Conservation (phyloP, 129 eudicot genomes). For the Glebionis coronaria region DNA sequence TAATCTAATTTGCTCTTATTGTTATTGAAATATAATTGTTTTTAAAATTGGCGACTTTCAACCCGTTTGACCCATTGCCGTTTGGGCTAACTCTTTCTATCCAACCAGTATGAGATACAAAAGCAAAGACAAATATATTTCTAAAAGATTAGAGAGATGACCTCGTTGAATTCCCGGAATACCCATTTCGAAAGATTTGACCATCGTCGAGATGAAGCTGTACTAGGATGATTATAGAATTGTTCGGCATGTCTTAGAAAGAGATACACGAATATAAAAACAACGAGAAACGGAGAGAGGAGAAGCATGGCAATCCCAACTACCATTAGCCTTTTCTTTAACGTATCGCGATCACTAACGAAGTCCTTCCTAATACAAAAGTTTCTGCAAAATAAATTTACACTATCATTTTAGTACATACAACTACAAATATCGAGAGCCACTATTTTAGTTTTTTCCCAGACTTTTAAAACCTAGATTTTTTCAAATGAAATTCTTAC, state of each 20-base stretch:
- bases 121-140: no score
- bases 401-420: slow-evolving; percentile 8
- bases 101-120: no score
- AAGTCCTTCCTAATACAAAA: slow-evolving; percentile 61
- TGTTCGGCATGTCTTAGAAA: slow-evolving; percentile 93
- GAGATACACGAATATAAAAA: slow-evolving; percentile 86
- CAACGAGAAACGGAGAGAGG: slow-evolving; percentile 79
- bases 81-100: no score
- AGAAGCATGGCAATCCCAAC: slow-evolving; percentile 79
- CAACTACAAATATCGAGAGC: neutral
- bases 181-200: slow-evolving; percentile 93
- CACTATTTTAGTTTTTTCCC: neutral
- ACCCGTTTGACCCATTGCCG: no score
- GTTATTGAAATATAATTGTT: no score
- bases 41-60: no score
- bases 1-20: no score
- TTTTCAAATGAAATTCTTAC: neutral
- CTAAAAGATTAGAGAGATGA: neutral
- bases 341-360: slow-evolving; percentile 53
- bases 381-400: slow-evolving; percentile 46
- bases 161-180: slow-evolving; percentile 90
- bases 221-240: slow-evolving; percentile 83
- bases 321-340: slow-evolving; percentile 66
- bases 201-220: slow-evolving; percentile 88
- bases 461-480: no score